Conservation (phyloP, 2,329 filamentous ascomycete genomes). For the Biscogniauxia sp. region DNA sequence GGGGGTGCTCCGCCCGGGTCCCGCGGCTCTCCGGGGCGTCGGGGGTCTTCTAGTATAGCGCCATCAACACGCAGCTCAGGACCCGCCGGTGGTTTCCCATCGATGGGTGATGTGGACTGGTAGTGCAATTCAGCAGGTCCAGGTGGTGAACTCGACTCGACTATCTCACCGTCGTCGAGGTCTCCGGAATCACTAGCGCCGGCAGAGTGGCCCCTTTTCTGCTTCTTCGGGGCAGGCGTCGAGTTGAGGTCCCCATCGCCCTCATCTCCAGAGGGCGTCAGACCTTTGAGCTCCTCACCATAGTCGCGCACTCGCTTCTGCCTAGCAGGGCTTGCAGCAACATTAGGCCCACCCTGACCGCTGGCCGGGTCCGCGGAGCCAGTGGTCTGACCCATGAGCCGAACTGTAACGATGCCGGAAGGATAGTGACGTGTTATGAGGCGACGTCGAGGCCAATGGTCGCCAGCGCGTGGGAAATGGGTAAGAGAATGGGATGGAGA, state of each 20-base stretch:
- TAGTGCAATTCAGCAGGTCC: not conserved
- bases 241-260: conserved; percentile 7
- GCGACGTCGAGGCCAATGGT: not conserved
- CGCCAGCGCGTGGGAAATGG: not conserved
- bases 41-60: not conserved
- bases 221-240: conserved; percentile 22
- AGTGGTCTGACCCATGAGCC: conserved; percentile 9
- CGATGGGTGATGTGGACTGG: not conserved
- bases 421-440: not conserved
- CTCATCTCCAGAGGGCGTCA: conserved; percentile 26
- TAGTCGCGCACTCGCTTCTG: conserved; percentile 31
- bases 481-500: not conserved
- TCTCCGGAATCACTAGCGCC: conserved; percentile 20
- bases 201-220: conserved; percentile 14
- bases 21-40: conserved; percentile 1
- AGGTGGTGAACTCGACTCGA: conserved; percentile 22
- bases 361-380: conserved; percentile 8
- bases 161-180: conserved; percentile 35
- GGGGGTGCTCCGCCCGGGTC: not conserved
- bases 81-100: too few relatives aligned
- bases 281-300: conserved; percentile 31
- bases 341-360: conserved; percentile 11
- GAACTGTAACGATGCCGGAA: not conserved
- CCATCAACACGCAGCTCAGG: conserved; percentile 2
- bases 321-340: conserved; percentile 11